Evolutionary conservation across 352 stramenopile genomes (phyloP), one percentile per base, ranked within the genome.

Genomic region (Phytophthora fragariae): DNA sequence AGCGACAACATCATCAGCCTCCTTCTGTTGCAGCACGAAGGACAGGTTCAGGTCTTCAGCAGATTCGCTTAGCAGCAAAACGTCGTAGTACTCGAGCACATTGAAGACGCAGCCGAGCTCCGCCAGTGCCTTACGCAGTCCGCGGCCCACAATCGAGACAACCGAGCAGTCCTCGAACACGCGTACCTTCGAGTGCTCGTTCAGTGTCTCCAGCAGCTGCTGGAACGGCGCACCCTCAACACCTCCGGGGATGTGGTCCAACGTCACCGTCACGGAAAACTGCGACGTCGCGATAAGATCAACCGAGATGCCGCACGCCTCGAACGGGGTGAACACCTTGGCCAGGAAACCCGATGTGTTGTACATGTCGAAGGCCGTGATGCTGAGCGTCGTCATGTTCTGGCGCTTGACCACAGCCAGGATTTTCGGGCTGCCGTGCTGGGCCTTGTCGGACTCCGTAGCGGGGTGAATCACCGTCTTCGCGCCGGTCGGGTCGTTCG

Each of bases 31-130:
- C n/a, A 97, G 72, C 24, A 97, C 91, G 61, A 97, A 97, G 47
- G 88, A 96, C 65, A 97, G 70, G 71, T 97, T 97, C n/a, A 97
- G 69, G 72, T 97, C 91, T 77, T 97, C 91, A 9, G 91, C 88
- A 31, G 90, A 96, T 47, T 96, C 91, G 56, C 86, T 95, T 8
- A 97, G 76, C 62, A 97, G 76, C 62, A 97, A 68, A 31, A 97
- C 86, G 37, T 96, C 89, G 72, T 92, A 94, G 52, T 91, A 89
- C 56, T 94, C 86, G 10, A 97, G 80, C 53, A 94, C 81, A n/a
- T 80, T 82, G 61, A 97, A 95, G n/a, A 94, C 84, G n/a, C 80
- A 89, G 14, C 89, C 90, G 33, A 97, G 81, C 61, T 94, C 87
- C 3, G 87, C 84, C 15, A 97, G 79, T 54, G 89, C 89, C 65